Percentiles rank a stretch among this genome's conserved stretches.
Conservation (phyloP, 1,284 basidiomycete genomes). For the Mycena citricolor region DNA sequence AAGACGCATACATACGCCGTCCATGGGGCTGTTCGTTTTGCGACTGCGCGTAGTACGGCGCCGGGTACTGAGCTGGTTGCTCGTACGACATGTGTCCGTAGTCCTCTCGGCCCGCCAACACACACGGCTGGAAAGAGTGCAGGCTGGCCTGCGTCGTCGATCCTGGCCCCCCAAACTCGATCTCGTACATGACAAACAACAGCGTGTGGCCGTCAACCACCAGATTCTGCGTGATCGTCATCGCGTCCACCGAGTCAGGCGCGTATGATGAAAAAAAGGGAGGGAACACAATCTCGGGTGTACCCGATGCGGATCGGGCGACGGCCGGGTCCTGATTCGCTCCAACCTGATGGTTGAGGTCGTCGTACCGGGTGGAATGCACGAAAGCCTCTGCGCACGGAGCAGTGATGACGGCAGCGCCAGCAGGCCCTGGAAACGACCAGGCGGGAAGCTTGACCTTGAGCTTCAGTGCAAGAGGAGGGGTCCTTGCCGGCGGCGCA, state of each 20-base stretch:
- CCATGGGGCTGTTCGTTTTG: not conserved
- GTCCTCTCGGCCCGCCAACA: slow-evolving; percentile 53
- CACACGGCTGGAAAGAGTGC: slow-evolving; percentile 64
- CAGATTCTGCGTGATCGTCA: slow-evolving; percentile 65
- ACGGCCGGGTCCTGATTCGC: no score
- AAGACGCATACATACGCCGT: no score
- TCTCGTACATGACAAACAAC: slow-evolving; percentile 63
- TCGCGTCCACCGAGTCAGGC: slow-evolving; percentile 38
- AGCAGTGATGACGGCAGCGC: no score
- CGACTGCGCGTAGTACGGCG: not conserved
- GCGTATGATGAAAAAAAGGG: slow-evolving; percentile 35
- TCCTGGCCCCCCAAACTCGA: no score
- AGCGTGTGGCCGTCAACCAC: slow-evolving; percentile 60
- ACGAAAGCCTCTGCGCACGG: no score
- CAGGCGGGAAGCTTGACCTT: no score
- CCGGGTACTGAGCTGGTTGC: slow-evolving; percentile 1
- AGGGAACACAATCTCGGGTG: no score
- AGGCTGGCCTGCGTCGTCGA: slow-evolving; percentile 45
- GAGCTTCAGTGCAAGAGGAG: slow-evolving; percentile 31
- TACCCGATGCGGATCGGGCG: no score
- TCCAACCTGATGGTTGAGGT: no score
- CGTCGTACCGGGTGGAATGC: no score
- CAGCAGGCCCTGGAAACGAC: slow-evolving; percentile 58
- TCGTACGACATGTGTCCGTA: slow-evolving; percentile 26
- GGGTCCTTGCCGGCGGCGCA: slow-evolving; percentile 28